Conservation (phyloP, 1,284 basidiomycete genomes). For the Trametes sp. region DNA sequence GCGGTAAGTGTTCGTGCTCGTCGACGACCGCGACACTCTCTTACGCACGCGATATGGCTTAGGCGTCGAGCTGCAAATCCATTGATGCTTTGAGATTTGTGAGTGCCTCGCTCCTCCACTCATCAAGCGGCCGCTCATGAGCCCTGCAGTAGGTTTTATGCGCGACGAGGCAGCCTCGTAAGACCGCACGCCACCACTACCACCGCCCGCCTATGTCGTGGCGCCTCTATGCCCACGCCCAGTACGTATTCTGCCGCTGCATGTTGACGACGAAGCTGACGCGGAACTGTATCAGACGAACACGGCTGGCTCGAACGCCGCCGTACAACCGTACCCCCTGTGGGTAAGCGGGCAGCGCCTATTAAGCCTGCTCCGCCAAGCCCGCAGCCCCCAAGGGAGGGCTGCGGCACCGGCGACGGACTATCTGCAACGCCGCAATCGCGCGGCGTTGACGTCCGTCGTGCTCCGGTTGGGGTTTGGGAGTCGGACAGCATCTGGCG, state of each 20-base stretch:
- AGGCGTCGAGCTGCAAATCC: background rate
- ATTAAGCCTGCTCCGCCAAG: background rate
- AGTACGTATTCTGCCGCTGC: no score
- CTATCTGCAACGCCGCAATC: background rate
- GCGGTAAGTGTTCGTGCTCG: background rate
- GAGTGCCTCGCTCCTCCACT: background rate
- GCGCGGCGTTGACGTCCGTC: background rate
- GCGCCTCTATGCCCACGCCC: no score
- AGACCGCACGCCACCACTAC: no score
- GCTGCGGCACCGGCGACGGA: background rate
- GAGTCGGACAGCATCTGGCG: background rate
- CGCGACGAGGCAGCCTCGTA: no score
- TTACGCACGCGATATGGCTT: background rate
- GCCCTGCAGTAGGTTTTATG: no score
- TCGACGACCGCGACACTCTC: background rate
- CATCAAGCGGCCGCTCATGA: no score
- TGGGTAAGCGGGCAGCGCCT: background rate
- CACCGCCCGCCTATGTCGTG: no score
- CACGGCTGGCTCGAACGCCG: no score
- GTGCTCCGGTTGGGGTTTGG: conserved; percentile 1
- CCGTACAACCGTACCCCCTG: no score
- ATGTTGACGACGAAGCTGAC: no score
- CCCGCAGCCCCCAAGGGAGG: background rate
- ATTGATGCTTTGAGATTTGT: background rate
- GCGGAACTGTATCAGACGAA: no score